These are phyloP conservation scores for Gentiana macrophylla DNA, from an alignment of 257 asterid species.

Conservation along the genomic window DNA sequence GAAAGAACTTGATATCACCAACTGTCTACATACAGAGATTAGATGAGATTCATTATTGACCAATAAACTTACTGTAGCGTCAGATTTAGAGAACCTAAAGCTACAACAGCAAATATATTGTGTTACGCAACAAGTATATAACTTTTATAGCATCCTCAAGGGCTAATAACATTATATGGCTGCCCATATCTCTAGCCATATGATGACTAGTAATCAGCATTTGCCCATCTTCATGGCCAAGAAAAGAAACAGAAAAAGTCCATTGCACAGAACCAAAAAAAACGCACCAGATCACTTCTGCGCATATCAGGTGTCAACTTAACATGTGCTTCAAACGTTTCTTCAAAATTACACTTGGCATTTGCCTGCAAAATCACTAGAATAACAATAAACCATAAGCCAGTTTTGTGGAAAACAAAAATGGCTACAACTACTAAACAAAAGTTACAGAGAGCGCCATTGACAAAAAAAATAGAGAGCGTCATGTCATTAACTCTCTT, in stretches of 20 bases:
- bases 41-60: too few relatives aligned
- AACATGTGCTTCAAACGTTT: constrained; percentile 94
- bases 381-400: constrained; percentile 22
- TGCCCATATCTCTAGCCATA: too few relatives aligned
- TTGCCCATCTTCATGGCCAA: not conserved
- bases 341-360: constrained; percentile 57
- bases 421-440: constrained; percentile 1
- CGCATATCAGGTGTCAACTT: constrained; percentile 81
- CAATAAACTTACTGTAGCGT: too few relatives aligned
- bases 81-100: too few relatives aligned
- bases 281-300: constrained; percentile 84
- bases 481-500: too few relatives aligned
- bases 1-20: too few relatives aligned
- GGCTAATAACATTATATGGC: too few relatives aligned
- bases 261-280: not conserved
- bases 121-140: too few relatives aligned
- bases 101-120: too few relatives aligned
- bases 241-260: not conserved
- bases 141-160: too few relatives aligned
- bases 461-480: too few relatives aligned
- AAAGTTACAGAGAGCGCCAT: not conserved
- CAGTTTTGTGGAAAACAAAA: constrained; percentile 12
- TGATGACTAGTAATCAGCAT: not conserved
- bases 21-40: too few relatives aligned
- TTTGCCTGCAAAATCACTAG: constrained; percentile 60